Conservation (phyloP, 2,329 filamentous ascomycete species). For the Emergomyces pasteurianus region DNA sequence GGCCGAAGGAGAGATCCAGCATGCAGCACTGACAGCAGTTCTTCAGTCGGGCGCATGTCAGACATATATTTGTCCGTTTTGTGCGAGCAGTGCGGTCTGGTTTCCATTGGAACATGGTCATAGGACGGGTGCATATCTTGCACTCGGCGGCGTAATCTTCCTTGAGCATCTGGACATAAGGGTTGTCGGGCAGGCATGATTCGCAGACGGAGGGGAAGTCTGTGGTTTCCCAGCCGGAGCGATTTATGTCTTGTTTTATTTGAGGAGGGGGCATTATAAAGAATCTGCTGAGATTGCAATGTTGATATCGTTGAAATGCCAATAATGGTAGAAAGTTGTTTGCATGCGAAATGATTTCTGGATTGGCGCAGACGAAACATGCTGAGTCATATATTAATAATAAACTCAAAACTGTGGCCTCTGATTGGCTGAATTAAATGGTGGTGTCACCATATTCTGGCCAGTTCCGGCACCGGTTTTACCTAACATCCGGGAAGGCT, state of each 20-base stretch:
- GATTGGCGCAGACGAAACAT: too few species aligned
- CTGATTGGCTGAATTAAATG: background rate
- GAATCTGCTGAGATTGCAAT: constrained; percentile 12
- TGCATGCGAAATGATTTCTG: background rate
- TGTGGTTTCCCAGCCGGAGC: constrained; percentile 82
- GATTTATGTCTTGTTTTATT: constrained; percentile 92
- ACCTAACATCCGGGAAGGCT: too few species aligned
- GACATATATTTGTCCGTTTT: constrained; percentile 87
- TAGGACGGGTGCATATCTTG: constrained; percentile 84
- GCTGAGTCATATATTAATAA: too few species aligned
- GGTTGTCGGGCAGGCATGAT: constrained; percentile 88
- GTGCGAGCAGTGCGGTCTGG: constrained; percentile 81
- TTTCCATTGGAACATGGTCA: constrained; percentile 93
- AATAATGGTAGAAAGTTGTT: background rate
- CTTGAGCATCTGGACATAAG: constrained; percentile 98
- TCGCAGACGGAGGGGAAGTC: constrained; percentile 51
- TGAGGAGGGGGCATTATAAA: constrained; percentile 53
- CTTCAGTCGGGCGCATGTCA: constrained; percentile 92
- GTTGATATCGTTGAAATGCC: background rate
- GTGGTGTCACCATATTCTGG: background rate
- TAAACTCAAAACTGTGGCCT: too few species aligned
- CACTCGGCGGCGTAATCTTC: constrained; percentile 86
- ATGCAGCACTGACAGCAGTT: constrained; percentile 99
- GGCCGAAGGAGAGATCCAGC: constrained; percentile 89
- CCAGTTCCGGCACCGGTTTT: background rate